Evolutionary conservation across 768 basidiomycete genomes (phyloP).

Genomic region (Trametes cubensis): DNA sequence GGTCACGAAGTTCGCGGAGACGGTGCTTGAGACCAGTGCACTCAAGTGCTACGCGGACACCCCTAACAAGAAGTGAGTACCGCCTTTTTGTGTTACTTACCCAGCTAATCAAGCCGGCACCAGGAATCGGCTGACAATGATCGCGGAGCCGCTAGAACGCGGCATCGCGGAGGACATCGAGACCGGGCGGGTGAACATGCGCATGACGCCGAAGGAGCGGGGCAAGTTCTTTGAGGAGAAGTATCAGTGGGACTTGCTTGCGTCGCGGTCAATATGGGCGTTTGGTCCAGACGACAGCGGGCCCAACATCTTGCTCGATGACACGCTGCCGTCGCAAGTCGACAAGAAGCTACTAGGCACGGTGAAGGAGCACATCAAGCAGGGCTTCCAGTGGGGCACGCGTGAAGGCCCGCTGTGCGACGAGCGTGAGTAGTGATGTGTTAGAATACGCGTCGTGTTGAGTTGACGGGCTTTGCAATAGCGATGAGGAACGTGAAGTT

Average conservation of each 20-base stretch:
- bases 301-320: slow-evolving; percentile 91
- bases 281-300: slow-evolving; percentile 98
- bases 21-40: slow-evolving; percentile 95
- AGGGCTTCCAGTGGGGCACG: slow-evolving; percentile 99
- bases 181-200: slow-evolving; percentile 88
- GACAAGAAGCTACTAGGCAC: slow-evolving; percentile 91
- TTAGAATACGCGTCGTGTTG: not conserved
- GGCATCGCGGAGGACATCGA: slow-evolving; percentile 98
- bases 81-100: not conserved
- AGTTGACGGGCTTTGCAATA: slow-evolving; percentile 36
- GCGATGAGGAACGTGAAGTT: slow-evolving; percentile 99
- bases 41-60: slow-evolving; percentile 99
- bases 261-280: slow-evolving; percentile 98
- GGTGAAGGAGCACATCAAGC: slow-evolving; percentile 94
- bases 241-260: slow-evolving; percentile 97
- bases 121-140: slow-evolving; percentile 99
- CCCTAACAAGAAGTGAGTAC: slow-evolving; percentile 94
- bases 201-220: slow-evolving; percentile 92
- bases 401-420: slow-evolving; percentile 97
- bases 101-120: slow-evolving; percentile 6
- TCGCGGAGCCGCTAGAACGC: slow-evolving; percentile 94
- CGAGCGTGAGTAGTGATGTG: slow-evolving; percentile 76
- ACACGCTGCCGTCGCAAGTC: slow-evolving; percentile 91
- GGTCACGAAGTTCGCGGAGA: slow-evolving; percentile 97
- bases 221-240: slow-evolving; percentile 96